phyloP scores from a whole-genome alignment of 1,284 basidiomycete genomes.

The Cryptococcus deneoformans region DNA sequence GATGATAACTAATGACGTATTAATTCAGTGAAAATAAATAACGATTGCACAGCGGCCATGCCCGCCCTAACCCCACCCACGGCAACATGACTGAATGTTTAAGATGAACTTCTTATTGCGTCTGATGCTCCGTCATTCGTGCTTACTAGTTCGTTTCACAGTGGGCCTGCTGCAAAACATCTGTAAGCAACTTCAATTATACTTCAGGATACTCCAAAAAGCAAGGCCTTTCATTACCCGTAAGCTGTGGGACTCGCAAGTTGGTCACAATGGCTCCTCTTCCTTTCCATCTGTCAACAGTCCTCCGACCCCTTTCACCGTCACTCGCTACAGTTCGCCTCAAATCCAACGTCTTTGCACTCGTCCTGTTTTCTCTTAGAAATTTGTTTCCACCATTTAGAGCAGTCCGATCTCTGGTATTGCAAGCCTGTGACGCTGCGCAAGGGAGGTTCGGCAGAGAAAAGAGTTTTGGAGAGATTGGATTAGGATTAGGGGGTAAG shows the following conservation, averaged over 20 bases:
- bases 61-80: no score
- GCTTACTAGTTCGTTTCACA: no score
- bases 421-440: slow-evolving; percentile 20
- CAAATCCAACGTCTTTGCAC: slow-evolving; percentile 36
- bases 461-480: slow-evolving; percentile 16
- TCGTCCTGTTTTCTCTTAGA: slow-evolving; percentile 22
- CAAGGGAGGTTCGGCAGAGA: slow-evolving; percentile 16
- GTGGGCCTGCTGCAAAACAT: no score
- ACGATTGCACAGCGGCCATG: no score
- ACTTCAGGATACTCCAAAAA: no score
- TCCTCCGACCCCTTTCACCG: slow-evolving; percentile 22
- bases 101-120: no score
- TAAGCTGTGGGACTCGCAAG: no score
- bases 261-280: slow-evolving; percentile 1
- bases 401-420: slow-evolving; percentile 18
- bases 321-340: slow-evolving; percentile 30
- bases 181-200: no score
- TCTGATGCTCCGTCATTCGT: no score
- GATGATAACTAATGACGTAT: no score
- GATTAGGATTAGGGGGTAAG: slow-evolving; percentile 15
- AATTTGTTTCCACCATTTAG: slow-evolving; percentile 37
- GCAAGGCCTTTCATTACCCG: neutral
- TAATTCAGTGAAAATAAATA: no score
- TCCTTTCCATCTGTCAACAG: slow-evolving; percentile 10
- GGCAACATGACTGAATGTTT: no score